phyloP scores from a whole-genome alignment of 179 eudicot species.

The Silene noctiflora region DNA sequence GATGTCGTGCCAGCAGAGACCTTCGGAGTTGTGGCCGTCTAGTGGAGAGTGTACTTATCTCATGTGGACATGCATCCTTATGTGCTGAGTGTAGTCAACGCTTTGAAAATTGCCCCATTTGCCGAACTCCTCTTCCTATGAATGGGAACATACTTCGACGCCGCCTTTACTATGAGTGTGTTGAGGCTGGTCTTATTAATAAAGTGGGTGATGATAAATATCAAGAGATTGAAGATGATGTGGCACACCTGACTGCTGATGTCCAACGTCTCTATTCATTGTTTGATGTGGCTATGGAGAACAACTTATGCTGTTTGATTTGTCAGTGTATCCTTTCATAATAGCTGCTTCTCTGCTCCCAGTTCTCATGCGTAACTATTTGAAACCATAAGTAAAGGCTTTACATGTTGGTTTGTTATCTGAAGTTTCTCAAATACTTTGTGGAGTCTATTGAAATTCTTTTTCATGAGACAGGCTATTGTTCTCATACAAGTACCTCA shows the following conservation, averaged over 20 bases:
- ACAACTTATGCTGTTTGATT: slow-evolving; percentile 71
- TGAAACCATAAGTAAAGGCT: neutral
- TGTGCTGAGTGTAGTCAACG: slow-evolving; percentile 93
- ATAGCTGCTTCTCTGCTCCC: neutral
- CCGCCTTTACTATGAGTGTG: slow-evolving; percentile 92
- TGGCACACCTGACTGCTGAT: slow-evolving; percentile 56
- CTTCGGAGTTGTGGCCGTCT: slow-evolving; percentile 87
- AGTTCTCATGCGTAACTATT: slow-evolving; percentile 8
- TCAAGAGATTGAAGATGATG: slow-evolving; percentile 58
- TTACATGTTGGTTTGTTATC: neutral
- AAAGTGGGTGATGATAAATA: slow-evolving; percentile 55
- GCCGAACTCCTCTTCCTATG: slow-evolving; percentile 64
- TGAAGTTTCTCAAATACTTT: neutral
- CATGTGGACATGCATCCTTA: slow-evolving; percentile 95
- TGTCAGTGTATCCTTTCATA: slow-evolving; percentile 88
- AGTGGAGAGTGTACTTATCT: slow-evolving; percentile 63
- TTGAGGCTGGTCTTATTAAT: slow-evolving; percentile 81
- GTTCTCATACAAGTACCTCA: neutral
- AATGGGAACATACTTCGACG: slow-evolving; percentile 53
- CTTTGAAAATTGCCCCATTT: slow-evolving; percentile 83
- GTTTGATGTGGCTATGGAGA: slow-evolving; percentile 92
- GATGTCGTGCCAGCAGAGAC: slow-evolving; percentile 92
- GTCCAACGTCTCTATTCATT: slow-evolving; percentile 78
- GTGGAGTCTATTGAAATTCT: neutral
- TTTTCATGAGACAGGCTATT: neutral